A percentile compares a stretch with the other conserved stretches of the same genome.
Evolutionary conservation across 139 green algal genomes (phyloP).

Genomic region (Tetraselmis chui): DNA sequence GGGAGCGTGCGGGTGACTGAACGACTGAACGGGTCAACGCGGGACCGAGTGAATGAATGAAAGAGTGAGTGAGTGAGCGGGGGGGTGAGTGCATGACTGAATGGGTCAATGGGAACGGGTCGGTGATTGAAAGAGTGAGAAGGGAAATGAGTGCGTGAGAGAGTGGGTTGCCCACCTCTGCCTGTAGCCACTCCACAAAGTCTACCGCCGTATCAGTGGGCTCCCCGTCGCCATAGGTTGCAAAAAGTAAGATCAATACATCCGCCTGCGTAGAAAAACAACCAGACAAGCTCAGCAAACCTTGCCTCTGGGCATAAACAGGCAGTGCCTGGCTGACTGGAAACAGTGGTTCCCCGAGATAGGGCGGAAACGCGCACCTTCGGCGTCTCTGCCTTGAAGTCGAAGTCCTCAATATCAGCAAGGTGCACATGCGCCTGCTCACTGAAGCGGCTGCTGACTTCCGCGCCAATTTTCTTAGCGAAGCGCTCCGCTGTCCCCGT

Average conservation of each 20-base stretch:
- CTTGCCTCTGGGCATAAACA: too few species aligned
- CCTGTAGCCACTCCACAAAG: slow-evolving; percentile 77
- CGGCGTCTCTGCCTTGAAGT: not conserved
- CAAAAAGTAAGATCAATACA: slow-evolving; percentile 12
- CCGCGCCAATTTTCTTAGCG: slow-evolving; percentile 63
- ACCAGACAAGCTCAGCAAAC: too few species aligned
- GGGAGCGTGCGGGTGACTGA: too few species aligned
- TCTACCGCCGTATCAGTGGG: slow-evolving; percentile 84
- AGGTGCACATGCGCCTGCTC: not conserved
- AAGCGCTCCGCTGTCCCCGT: slow-evolving; percentile 90
- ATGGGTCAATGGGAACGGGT: too few species aligned
- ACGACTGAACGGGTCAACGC: too few species aligned
- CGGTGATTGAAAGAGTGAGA: too few species aligned
- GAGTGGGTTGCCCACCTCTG: slow-evolving; percentile 24
- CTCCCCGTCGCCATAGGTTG: slow-evolving; percentile 94
- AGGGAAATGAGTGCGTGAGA: too few species aligned
- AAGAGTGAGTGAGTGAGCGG: too few species aligned
- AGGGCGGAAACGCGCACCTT: not conserved
- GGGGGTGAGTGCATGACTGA: too few species aligned
- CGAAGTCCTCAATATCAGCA: not conserved
- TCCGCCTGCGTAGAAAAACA: not conserved
- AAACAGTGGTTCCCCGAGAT: too few species aligned
- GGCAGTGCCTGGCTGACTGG: too few species aligned
- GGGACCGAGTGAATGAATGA: too few species aligned
- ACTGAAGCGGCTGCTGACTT: not conserved